A percentile compares a stretch with the other conserved stretches of the same genome.
These are phyloP conservation scores for Knufia fluminis DNA, from an alignment of 2,329 filamentous ascomycete genomes.

Conservation along the genomic window DNA sequence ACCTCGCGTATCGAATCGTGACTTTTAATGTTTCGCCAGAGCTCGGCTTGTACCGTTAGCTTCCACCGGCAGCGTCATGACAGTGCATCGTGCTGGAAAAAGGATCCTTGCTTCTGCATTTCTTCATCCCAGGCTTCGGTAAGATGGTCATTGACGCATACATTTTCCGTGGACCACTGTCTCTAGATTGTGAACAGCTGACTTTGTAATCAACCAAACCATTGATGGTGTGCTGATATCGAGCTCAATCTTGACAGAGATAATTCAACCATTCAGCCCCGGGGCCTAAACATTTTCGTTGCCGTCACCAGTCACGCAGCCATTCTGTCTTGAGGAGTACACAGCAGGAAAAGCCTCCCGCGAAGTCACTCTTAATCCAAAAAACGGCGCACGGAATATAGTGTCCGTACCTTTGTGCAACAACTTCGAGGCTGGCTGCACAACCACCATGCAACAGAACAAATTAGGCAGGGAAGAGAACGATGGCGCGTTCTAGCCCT, in stretches of 20 bases:
- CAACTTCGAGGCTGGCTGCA: neutral
- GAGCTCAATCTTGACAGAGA: no score
- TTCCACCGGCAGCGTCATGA: neutral
- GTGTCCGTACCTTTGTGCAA: neutral
- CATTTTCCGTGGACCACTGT: neutral
- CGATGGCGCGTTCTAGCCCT: constrained; percentile 1
- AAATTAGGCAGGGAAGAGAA: no score
- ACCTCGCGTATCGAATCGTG: no score
- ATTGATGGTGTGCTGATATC: neutral
- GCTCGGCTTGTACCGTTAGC: constrained; percentile 4
- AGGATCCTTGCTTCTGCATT: neutral
- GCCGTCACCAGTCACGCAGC: neutral
- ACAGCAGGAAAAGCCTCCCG: no score
- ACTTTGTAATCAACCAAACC: neutral
- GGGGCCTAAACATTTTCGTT: neutral
- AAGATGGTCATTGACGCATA: neutral
- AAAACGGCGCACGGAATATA: neutral
- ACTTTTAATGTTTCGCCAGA: no score
- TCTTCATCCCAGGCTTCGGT: neutral
- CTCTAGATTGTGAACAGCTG: neutral
- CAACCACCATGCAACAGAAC: neutral
- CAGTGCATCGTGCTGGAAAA: neutral
- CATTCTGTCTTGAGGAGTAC: neutral
- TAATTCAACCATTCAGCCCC: no score
- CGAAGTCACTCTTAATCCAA: neutral